phyloP scores from a whole-genome alignment of 2,329 filamentous ascomycete genomes.

The Fusarium anguioides region DNA sequence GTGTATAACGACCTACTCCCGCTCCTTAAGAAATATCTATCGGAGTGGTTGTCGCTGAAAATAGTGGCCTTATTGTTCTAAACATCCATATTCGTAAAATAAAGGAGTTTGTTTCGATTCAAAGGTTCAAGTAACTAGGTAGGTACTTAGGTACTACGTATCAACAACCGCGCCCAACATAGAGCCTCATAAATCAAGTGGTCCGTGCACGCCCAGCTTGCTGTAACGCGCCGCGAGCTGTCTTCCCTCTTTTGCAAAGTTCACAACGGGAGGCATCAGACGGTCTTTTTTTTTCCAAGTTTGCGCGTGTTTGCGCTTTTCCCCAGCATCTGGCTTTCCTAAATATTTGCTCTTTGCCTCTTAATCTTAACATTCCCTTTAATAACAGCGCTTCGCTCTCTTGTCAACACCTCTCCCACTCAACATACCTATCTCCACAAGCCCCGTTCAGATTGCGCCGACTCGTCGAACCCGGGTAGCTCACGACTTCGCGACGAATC shows the following conservation, averaged over 20 bases:
- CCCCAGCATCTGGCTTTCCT: conserved; percentile 4
- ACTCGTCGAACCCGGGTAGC: conserved; percentile 14
- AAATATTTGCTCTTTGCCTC: conserved; percentile 1
- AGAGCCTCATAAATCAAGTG: conserved; percentile 19
- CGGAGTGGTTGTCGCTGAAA: not conserved
- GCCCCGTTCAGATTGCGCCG: conserved; percentile 32
- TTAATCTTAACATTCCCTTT: not conserved
- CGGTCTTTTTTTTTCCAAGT: conserved; percentile 11
- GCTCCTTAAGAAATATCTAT: too few relatives aligned
- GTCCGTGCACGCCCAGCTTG: conserved; percentile 36
- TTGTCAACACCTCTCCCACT: not conserved
- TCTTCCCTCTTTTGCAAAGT: conserved; percentile 25
- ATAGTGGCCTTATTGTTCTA: not conserved
- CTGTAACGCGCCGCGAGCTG: conserved; percentile 41
- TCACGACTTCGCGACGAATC: conserved; percentile 21
- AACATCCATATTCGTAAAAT: not conserved
- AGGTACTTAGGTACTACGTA: not conserved
- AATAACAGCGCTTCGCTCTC: not conserved
- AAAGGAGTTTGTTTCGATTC: not conserved
- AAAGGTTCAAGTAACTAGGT: too few relatives aligned
- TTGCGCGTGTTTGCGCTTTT: conserved; percentile 35
- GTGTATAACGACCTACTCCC: too few relatives aligned
- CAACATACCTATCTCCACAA: conserved; percentile 12
- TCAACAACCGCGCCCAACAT: not conserved
- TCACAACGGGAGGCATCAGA: conserved; percentile 27